Conservation (phyloP, 768 basidiomycete genomes). For the Amanita pallidorosea region DNA sequence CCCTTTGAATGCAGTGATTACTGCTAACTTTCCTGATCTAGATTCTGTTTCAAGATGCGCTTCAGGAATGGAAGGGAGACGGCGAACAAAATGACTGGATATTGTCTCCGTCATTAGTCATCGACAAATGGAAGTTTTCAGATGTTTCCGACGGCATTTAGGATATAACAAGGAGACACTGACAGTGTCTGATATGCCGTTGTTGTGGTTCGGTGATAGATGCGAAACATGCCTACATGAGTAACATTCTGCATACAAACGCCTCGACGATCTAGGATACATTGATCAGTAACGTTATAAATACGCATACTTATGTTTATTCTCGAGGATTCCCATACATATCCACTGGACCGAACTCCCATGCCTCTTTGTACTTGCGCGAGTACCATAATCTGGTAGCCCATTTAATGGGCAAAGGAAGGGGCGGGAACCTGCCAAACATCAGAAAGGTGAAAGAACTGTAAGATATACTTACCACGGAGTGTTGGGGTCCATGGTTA, state of each 20-base stretch:
- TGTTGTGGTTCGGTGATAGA: background rate
- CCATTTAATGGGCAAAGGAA: constrained; percentile 16
- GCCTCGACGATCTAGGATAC: background rate
- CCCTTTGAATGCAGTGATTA: background rate
- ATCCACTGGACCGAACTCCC: constrained; percentile 21
- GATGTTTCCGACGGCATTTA: background rate
- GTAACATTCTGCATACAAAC: too few relatives aligned
- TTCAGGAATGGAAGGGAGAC: background rate
- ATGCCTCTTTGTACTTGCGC: constrained; percentile 16
- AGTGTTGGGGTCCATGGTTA: constrained; percentile 15
- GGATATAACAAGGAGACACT: background rate
- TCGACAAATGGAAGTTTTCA: background rate
- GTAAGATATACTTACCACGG: constrained; percentile 10
- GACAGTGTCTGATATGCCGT: too few relatives aligned
- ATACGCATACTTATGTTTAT: constrained; percentile 15
- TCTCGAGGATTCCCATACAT: constrained; percentile 11
- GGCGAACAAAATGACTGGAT: background rate
- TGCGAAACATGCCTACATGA: background rate
- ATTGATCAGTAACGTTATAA: background rate
- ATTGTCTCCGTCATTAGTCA: background rate
- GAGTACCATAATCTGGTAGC: constrained; percentile 14
- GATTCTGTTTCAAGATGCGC: background rate
- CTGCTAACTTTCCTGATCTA: background rate
- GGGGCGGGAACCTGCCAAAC: constrained; percentile 15
- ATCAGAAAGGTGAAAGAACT: background rate